Conservation (phyloP, 2,329 filamentous ascomycete genomes). For the Fusarium sp. region DNA sequence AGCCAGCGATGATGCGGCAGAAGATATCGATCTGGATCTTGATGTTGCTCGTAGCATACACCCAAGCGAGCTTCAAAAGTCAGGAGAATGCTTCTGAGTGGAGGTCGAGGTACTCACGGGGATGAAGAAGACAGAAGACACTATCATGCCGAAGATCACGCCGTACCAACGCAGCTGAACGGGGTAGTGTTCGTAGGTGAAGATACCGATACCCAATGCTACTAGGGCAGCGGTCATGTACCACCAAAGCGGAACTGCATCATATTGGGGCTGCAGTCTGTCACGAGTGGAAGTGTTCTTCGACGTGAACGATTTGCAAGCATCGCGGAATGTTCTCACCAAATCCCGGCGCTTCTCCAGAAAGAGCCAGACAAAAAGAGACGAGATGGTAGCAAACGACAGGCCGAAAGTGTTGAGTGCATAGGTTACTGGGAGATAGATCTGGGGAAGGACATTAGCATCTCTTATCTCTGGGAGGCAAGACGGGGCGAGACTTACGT, state of each 20-base stretch:
- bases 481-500: slow-evolving; percentile 40
- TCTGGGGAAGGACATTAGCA: slow-evolving; percentile 11
- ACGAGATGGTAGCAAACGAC: slow-evolving; percentile 59
- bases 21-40: slow-evolving; percentile 56
- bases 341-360: slow-evolving; percentile 44
- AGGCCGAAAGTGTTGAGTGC: slow-evolving; percentile 60
- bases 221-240: slow-evolving; percentile 30
- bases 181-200: slow-evolving; percentile 43
- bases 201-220: slow-evolving; percentile 40
- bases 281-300: neutral
- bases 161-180: slow-evolving; percentile 47
- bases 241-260: slow-evolving; percentile 39
- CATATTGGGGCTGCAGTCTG: slow-evolving; percentile 26
- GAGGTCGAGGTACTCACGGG: slow-evolving; percentile 23
- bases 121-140: slow-evolving; percentile 43
- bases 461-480: fast-evolving
- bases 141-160: slow-evolving; percentile 38
- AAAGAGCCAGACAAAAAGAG: slow-evolving; percentile 44
- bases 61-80: slow-evolving; percentile 40
- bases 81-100: neutral
- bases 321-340: slow-evolving; percentile 1
- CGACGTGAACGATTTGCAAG: neutral
- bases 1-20: slow-evolving; percentile 55
- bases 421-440: slow-evolving; percentile 55
- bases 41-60: slow-evolving; percentile 53